phyloP scores from a whole-genome alignment of 805 yeast species.

The Nakazawaea ambrosiae region DNA sequence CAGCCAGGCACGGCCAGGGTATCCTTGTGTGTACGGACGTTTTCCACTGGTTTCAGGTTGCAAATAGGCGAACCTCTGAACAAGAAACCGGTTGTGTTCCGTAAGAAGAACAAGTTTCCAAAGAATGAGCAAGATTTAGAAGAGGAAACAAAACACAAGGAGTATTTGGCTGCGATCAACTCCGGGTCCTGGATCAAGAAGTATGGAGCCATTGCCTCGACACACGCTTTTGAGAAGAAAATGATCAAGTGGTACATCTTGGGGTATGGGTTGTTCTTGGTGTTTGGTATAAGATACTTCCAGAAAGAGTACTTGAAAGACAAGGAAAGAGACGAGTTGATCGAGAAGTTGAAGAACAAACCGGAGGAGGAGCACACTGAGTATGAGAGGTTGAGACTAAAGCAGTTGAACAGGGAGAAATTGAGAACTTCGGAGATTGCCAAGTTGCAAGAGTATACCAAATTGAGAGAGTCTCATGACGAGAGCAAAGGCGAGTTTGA shows the following conservation, averaged over 20 bases:
- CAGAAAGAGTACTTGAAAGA: conserved; percentile 61
- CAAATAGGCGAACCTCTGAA: too few species aligned
- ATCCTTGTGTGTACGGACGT: too few species aligned
- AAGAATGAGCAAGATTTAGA: conserved; percentile 22
- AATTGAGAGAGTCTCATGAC: conserved; percentile 35
- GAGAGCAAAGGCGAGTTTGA: conserved; percentile 20
- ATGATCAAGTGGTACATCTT: conserved; percentile 59
- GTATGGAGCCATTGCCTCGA: conserved; percentile 48
- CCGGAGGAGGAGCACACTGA: conserved; percentile 40
- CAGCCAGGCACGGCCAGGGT: too few species aligned
- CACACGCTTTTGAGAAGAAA: conserved; percentile 51
- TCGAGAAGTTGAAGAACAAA: conserved; percentile 18
- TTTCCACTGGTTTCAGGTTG: too few species aligned
- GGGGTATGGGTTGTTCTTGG: conserved; percentile 48
- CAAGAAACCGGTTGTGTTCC: conserved; percentile 15
- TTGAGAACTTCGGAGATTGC: conserved; percentile 59
- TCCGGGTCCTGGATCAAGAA: conserved; percentile 28
- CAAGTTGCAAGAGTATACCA: conserved; percentile 52
- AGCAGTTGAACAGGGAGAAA: conserved; percentile 49
- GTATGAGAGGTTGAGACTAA: conserved; percentile 56
- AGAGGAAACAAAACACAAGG: conserved; percentile 21
- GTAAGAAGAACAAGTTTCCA: conserved; percentile 19
- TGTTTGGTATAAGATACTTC: conserved; percentile 60
- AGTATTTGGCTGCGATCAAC: conserved; percentile 25
- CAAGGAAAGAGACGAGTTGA: conserved; percentile 38